Evolutionary conservation across 2,329 filamentous ascomycete species (phyloP), one percentile per base, ranked within the genome.

Genomic region (Aspergillus sp.): DNA sequence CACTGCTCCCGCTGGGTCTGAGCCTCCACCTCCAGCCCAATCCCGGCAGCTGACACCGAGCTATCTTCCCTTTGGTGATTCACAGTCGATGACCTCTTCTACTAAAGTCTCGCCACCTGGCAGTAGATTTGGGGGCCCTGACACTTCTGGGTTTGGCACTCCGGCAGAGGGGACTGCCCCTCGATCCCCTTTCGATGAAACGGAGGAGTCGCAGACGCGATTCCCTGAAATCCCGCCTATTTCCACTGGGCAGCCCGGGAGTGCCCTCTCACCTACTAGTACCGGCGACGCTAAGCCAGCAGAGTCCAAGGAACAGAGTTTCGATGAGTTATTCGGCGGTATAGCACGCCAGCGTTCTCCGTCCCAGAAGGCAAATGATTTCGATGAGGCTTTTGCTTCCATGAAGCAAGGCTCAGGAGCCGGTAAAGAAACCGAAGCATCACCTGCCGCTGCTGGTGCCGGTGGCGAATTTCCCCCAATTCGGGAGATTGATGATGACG

Each of bases 391-490:
- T 11, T 73, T 73, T 52, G 70, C 70, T 28, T 51, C 58, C 27
- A 68, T 73, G 63, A 67, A 66, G 47, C 76, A 74, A 40, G 67
- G 71, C 29, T 70, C 75, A 35, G 70, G 70, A 33, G 13, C 28
- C 57, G 8, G 61, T 59, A 19, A 19, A 19, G 19, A 19, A 19
- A 19, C 19, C 19, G 19, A 19, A 19, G 19, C 19, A 19, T 19
- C 19, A 19, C 19, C 61, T 30, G 54, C 53, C 31, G 40, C 53
- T n/a, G 43, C 56, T 13, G 53, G 51, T 27, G 43, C 59, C 28
- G 44, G 49, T 59, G 77, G 81, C 19, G 93, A 97, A 62, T 97
- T 97, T 61, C 93, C 93, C 29, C 93, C 91, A 1, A 95, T 97
- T 47, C 83, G 85, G n/a, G 88, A 91, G 62, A 70, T 96, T 45